Evolutionary conservation across 352 stramenopile species (phyloP), one percentile per base, ranked within the genome.

Genomic region (Globisporangium cylindrosporum): DNA sequence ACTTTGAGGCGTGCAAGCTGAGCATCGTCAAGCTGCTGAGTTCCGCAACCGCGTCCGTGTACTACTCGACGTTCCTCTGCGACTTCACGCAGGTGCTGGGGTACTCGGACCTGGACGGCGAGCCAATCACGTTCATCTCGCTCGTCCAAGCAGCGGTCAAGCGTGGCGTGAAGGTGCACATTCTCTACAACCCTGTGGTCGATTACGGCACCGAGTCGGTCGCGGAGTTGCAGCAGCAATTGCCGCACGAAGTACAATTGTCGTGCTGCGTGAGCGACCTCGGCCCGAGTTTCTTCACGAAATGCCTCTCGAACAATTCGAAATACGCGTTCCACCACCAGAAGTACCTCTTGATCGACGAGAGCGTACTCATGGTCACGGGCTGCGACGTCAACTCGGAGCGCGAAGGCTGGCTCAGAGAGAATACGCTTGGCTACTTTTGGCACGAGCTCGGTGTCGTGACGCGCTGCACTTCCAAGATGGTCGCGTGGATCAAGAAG

Each of bases 311-410:
- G 41, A 92, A 92, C 74, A 93, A 93, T 65, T 90, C 83, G 24
- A 85, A 84, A 55, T 93, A 93, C 68, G 86, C 80, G 34, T 93
- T 93, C 71, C 86, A 93, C 59, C 86, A 93, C 66, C 86, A 92
- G 60, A 93, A 93, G 73, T 93, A 93, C 55, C 48, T 93, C 43
- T 91, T 81, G 41, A 62, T 91, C 38, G 83, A 93, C 62, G 83
- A 85, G 27, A 57, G 73, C 34, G 73, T 64, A 1, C 63, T 93
- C 62, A 90, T 93, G 83, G 86, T 91, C 38, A 93, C 85, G 14
- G 85, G 85, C 22, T 93, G 85, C 63, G 85, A 93, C 56, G 82
- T 92, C 38, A 93, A 93, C 57, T 69, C 77, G 3, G 85, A 93
- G 62, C 83, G 85, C 22, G 79, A 86, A 24, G 85, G 85, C 2